Conservation (phyloP, 768 basidiomycete species). For the Boletus subparvulus region DNA sequence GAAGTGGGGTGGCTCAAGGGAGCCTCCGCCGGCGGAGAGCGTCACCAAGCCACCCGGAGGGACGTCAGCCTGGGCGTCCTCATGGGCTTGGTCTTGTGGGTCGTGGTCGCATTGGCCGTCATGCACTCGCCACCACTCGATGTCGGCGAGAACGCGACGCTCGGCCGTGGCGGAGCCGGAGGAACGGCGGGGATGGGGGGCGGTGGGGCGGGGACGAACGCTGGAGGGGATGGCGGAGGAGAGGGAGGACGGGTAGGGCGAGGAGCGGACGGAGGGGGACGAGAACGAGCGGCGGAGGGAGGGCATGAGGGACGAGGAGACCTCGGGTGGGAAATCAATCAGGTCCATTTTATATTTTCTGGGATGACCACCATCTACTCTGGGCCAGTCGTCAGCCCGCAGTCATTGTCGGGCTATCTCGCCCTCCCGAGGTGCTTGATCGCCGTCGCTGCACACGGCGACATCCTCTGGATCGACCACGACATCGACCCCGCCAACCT, state of each 20-base stretch:
- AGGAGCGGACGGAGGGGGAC: slow-evolving; percentile 63
- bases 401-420: slow-evolving; percentile 40
- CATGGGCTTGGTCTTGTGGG: slow-evolving; percentile 31
- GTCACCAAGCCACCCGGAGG: slow-evolving; percentile 30
- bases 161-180: slow-evolving; percentile 63
- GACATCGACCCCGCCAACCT: slow-evolving; percentile 51
- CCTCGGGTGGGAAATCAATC: slow-evolving; percentile 34
- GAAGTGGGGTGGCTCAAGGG: slow-evolving; percentile 36
- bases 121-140: slow-evolving; percentile 84
- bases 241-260: slow-evolving; percentile 57
- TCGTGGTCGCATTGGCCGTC: slow-evolving; percentile 58
- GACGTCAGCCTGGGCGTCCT: slow-evolving; percentile 16
- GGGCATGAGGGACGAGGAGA: slow-evolving; percentile 46
- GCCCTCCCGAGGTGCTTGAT: slow-evolving; percentile 55
- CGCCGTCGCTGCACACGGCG: slow-evolving; percentile 47
- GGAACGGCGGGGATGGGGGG: slow-evolving; percentile 51
- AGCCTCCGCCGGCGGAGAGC: slow-evolving; percentile 39
- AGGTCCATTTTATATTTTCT: slow-evolving; percentile 47
- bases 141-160: slow-evolving; percentile 78
- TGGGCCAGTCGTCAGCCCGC: slow-evolving; percentile 59
- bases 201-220: slow-evolving; percentile 40
- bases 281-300: slow-evolving; percentile 80
- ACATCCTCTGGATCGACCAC: slow-evolving; percentile 71
- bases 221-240: slow-evolving; percentile 36
- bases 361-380: slow-evolving; percentile 45